Conservation (phyloP, 2,329 filamentous ascomycete genomes). For the Fusarium napiforme region DNA sequence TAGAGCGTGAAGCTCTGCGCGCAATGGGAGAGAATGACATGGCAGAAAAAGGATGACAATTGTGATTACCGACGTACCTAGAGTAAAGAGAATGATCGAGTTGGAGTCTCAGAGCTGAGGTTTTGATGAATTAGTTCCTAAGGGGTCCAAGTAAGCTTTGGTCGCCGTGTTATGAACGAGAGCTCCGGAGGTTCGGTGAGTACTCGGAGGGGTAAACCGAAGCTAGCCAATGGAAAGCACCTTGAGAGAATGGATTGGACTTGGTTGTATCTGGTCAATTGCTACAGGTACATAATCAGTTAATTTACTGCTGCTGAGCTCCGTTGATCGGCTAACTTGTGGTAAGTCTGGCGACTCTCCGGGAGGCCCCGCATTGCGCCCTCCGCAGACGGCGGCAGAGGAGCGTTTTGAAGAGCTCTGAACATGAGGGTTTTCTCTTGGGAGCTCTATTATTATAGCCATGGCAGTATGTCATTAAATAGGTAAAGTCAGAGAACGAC, state of each 20-base stretch:
- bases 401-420: not conserved
- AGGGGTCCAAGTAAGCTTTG: conserved; percentile 19
- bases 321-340: conserved; percentile 40
- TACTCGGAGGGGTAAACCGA: conserved; percentile 28
- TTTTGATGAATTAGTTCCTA: conserved; percentile 11
- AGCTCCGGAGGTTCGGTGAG: conserved; percentile 27
- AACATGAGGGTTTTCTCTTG: not conserved
- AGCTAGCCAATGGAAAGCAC: conserved; percentile 7
- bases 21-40: conserved; percentile 39
- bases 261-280: not conserved
- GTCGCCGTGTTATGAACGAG: conserved; percentile 16
- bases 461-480: not conserved
- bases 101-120: conserved; percentile 3
- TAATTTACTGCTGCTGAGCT: conserved; percentile 27
- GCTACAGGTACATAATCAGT: conserved; percentile 10
- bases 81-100: not conserved
- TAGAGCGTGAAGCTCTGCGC: conserved; percentile 40
- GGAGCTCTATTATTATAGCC: not conserved
- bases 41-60: conserved; percentile 10
- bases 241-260: conserved; percentile 9
- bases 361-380: conserved; percentile 30
- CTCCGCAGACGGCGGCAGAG: conserved; percentile 31
- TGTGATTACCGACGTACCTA: conserved; percentile 30
- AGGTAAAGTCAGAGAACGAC: not conserved
- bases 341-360: conserved; percentile 3